phyloP scores from a whole-genome alignment of 805 yeast species.

The Wickerhamiella cacticola region DNA sequence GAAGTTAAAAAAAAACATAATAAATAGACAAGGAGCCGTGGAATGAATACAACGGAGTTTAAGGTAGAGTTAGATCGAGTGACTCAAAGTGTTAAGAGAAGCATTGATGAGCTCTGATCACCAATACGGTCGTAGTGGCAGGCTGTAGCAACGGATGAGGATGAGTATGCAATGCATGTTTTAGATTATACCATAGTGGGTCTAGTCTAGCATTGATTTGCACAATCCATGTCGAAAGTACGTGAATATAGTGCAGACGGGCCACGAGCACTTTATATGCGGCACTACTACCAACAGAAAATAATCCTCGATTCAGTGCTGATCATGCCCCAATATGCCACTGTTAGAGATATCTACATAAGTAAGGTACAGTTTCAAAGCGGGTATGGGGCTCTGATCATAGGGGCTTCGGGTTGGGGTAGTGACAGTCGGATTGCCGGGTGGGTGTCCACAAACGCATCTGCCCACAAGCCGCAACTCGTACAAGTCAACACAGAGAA shows the following conservation, averaged over 20 bases:
- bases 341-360: neutral
- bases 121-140: no score
- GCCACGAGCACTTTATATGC: neutral
- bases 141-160: neutral
- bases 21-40: no score
- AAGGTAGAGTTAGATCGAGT: no score
- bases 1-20: neutral
- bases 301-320: neutral
- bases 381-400: neutral
- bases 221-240: no score
- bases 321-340: neutral
- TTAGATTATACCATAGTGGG: neutral
- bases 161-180: neutral
- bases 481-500: no score
- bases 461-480: constrained; percentile 2
- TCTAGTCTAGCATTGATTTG: neutral
- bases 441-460: neutral
- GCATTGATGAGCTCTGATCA: no score
- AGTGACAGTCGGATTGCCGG: neutral
- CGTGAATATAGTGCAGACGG: no score
- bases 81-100: no score
- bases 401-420: neutral
- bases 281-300: neutral
- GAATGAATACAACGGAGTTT: neutral
- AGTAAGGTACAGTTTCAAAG: constrained; percentile 2